phyloP scores from a whole-genome alignment of 805 yeast species.

The Teunomyces tritomae region DNA sequence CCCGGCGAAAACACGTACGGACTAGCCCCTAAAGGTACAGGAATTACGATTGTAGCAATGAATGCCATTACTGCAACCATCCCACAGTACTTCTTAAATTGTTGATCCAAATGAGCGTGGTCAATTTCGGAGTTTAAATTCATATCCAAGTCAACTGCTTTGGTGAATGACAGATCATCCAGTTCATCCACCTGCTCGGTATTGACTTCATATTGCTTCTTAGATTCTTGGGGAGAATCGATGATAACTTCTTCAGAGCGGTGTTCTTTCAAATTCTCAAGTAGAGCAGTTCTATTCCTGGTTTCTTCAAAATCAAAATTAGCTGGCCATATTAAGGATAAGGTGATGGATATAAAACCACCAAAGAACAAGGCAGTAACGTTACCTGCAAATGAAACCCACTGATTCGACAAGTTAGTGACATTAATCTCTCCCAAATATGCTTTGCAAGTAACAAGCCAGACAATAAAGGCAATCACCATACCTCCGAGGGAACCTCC shows the following conservation, averaged over 20 bases:
- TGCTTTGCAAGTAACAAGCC: conserved; percentile 37
- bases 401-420: conserved; percentile 27
- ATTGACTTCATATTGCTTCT: neutral
- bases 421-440: conserved; percentile 36
- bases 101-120: conserved; percentile 21
- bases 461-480: conserved; percentile 31
- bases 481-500: conserved; percentile 38
- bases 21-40: conserved; percentile 31
- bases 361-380: conserved; percentile 35
- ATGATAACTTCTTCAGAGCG: neutral
- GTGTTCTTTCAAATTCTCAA: conserved; percentile 2
- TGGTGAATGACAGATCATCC: neutral
- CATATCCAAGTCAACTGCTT: conserved; percentile 13
- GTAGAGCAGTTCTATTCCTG: conserved; percentile 31
- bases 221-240: neutral
- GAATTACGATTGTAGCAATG: conserved; percentile 28
- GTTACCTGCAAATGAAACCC: conserved; percentile 45
- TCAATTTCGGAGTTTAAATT: conserved; percentile 23
- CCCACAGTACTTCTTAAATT: conserved; percentile 27
- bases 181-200: neutral
- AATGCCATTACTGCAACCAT: conserved; percentile 19
- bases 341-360: conserved; percentile 29
- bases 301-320: conserved; percentile 34
- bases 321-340: conserved; percentile 37
- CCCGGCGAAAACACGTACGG: conserved; percentile 30